Evolutionary conservation across 1,284 basidiomycete species (phyloP).

Genomic region (Ganoderma lingzhi): DNA sequence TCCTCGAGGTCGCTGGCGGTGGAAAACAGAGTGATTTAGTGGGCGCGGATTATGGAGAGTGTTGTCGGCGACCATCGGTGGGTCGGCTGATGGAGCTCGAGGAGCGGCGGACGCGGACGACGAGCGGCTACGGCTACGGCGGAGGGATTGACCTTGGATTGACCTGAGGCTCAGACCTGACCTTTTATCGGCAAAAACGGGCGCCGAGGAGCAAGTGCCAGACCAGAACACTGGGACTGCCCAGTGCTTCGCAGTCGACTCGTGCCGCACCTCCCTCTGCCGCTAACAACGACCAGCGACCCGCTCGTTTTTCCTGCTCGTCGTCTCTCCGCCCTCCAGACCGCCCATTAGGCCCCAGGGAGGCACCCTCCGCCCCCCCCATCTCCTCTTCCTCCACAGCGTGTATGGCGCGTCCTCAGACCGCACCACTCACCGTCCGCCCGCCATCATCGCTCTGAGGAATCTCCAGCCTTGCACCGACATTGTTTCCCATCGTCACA

Average conservation of each 20-base stretch:
- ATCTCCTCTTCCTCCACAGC: neutral
- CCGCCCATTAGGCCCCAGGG: constrained; percentile 14
- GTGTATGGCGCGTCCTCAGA: constrained; percentile 28
- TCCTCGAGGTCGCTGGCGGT: neutral
- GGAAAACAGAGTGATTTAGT: neutral
- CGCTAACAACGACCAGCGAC: constrained; percentile 36
- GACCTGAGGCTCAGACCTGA: no score
- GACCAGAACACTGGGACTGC: constrained; percentile 23
- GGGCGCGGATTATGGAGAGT: constrained; percentile 4
- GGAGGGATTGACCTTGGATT: constrained; percentile 10
- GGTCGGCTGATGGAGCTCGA: constrained; percentile 1
- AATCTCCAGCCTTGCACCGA: constrained; percentile 22
- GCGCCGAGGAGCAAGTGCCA: constrained; percentile 36
- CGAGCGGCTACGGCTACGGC: constrained; percentile 23
- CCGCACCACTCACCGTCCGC: constrained; percentile 16
- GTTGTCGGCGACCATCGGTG: constrained; percentile 1
- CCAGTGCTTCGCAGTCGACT: constrained; percentile 25
- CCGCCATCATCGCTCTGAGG: constrained; percentile 23
- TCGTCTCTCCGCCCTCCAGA: constrained; percentile 16
- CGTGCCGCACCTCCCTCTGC: constrained; percentile 27
- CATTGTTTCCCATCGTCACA: constrained; percentile 25
- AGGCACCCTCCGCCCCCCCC: constrained; percentile 8
- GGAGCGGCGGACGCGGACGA: constrained; percentile 1
- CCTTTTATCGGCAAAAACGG: constrained; percentile 32
- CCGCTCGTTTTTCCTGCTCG: constrained; percentile 33